Conservation (phyloP, 805 yeast genomes). For the Cyberlindnera mississippiensis region DNA sequence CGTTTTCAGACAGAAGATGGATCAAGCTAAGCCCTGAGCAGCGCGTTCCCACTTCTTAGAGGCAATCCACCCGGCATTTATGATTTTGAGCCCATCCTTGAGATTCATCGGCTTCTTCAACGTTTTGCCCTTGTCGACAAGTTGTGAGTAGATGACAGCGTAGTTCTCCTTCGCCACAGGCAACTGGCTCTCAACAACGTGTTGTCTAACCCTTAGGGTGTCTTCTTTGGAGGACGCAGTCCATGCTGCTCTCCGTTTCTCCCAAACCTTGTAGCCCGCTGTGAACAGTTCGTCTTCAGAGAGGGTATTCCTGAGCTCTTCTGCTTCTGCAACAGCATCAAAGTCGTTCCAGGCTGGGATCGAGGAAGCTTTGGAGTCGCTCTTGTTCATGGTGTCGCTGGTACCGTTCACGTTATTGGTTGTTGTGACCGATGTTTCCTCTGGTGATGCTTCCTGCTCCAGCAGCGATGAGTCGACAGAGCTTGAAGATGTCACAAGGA, state of each 20-base stretch:
- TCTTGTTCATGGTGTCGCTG: constrained; percentile 21
- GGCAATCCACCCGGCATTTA: constrained; percentile 83
- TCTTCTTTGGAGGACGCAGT: constrained; percentile 33
- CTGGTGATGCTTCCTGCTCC: constrained; percentile 23
- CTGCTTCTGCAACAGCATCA: constrained; percentile 30
- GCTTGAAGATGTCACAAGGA: constrained; percentile 38
- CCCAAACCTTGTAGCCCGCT: constrained; percentile 66
- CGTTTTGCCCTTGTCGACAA: constrained; percentile 66
- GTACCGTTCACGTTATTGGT: constrained; percentile 16
- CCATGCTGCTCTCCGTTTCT: constrained; percentile 67
- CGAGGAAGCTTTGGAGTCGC: constrained; percentile 6
- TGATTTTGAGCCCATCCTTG: constrained; percentile 62
- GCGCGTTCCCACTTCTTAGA: constrained; percentile 69
- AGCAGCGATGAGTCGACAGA: constrained; percentile 23
- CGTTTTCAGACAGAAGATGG: too few species aligned
- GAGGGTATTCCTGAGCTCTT: constrained; percentile 6
- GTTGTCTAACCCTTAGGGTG: constrained; percentile 15
- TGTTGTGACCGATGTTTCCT: constrained; percentile 10
- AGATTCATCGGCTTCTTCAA: constrained; percentile 71
- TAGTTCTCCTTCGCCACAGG: constrained; percentile 48
- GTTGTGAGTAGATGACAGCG: constrained; percentile 57
- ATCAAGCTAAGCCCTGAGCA: constrained; percentile 32
- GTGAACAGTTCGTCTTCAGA: constrained; percentile 34
- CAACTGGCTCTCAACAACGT: constrained; percentile 22
- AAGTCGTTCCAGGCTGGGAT: constrained; percentile 23